Evolutionary conservation across 1,284 basidiomycete genomes (phyloP).

Genomic region (Hemileia vastatrix): DNA sequence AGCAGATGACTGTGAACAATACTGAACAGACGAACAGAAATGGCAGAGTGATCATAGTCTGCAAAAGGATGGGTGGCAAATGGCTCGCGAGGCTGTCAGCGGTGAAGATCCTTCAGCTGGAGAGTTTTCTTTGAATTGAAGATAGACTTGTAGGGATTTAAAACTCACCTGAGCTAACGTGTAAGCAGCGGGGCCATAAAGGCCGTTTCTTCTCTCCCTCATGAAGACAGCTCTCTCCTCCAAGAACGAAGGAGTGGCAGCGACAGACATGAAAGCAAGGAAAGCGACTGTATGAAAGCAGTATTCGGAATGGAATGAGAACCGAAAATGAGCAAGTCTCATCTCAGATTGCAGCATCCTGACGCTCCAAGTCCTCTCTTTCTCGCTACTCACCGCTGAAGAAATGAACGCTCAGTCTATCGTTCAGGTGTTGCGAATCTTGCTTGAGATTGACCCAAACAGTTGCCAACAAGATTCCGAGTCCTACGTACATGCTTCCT

Average conservation of each 20-base stretch:
- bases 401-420: slow-evolving; percentile 38
- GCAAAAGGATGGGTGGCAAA: slow-evolving; percentile 36
- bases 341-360: background rate
- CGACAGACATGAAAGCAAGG: slow-evolving; percentile 51
- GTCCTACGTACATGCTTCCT: slow-evolving; percentile 54
- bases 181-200: slow-evolving; percentile 45
- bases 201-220: slow-evolving; percentile 44
- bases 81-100: too few species aligned
- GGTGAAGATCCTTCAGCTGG: too few species aligned
- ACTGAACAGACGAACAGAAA: slow-evolving; percentile 44
- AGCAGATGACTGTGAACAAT: slow-evolving; percentile 36
- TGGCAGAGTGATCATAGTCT: slow-evolving; percentile 44
- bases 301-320: slow-evolving; percentile 49
- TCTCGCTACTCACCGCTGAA: slow-evolving; percentile 29
- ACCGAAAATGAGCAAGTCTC: slow-evolving; percentile 37
- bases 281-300: slow-evolving; percentile 50
- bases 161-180: slow-evolving; percentile 20
- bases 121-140: too few species aligned
- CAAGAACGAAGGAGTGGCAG: slow-evolving; percentile 45
- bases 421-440: slow-evolving; percentile 44
- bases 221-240: slow-evolving; percentile 47
- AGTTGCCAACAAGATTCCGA: slow-evolving; percentile 54
- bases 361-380: too few species aligned
- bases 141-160: background rate
- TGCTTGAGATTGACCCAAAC: slow-evolving; percentile 54